These are phyloP conservation scores for Globisporangium nagaii DNA, from an alignment of 352 stramenopile species.

Conservation along the genomic window DNA sequence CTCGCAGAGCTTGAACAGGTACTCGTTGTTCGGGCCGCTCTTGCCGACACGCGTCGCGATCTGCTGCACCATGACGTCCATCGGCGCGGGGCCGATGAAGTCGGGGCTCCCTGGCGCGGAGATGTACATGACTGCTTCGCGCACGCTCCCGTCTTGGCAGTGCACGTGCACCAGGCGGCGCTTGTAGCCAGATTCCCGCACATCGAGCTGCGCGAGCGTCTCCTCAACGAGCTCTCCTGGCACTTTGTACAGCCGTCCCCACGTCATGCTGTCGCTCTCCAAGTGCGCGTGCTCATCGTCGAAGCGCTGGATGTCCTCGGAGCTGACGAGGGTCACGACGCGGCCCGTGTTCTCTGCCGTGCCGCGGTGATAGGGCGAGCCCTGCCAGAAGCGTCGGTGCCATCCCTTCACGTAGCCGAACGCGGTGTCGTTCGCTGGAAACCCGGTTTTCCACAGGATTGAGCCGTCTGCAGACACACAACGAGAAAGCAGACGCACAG, in stretches of 20 bases:
- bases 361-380: constrained; percentile 83
- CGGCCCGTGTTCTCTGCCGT: constrained; percentile 67
- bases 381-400: constrained; percentile 88
- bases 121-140: constrained; percentile 80
- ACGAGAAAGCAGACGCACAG: not conserved
- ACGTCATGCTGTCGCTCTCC: constrained; percentile 61
- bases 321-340: constrained; percentile 84
- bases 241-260: constrained; percentile 85
- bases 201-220: constrained; percentile 78
- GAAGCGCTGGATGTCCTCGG: constrained; percentile 68
- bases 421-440: constrained; percentile 19
- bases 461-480: constrained; percentile 15
- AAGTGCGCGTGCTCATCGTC: constrained; percentile 67
- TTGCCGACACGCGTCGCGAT: constrained; percentile 66
- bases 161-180: constrained; percentile 69
- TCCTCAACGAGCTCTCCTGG: constrained; percentile 66
- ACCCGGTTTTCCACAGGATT: constrained; percentile 29
- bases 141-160: constrained; percentile 61
- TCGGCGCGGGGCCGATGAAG: constrained; percentile 65
- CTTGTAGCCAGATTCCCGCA: constrained; percentile 83
- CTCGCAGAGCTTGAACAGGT: constrained; percentile 76
- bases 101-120: constrained; percentile 77
- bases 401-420: constrained; percentile 71
- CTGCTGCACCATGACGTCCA: constrained; percentile 75
- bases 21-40: constrained; percentile 83